A percentile compares a stretch with the other conserved stretches of the same genome.
Evolutionary conservation across 2,329 filamentous ascomycete genomes (phyloP).

Genomic region (Fusarium temperatum): DNA sequence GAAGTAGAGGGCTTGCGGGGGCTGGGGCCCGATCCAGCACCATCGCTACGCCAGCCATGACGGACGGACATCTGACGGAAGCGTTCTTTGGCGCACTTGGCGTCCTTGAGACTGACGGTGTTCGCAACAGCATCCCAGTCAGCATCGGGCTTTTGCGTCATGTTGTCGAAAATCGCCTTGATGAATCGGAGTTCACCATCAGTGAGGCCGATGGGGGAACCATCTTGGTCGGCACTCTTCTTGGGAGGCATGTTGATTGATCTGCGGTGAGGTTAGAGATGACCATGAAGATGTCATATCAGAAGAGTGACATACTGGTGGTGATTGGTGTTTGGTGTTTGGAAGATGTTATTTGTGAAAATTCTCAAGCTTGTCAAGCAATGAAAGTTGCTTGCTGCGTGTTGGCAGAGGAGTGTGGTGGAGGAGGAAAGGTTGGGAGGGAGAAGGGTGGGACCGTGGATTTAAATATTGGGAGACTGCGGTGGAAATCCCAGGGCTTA

Average conservation of each 20-base stretch:
- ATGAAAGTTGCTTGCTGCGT: not conserved
- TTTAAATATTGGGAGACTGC: not conserved
- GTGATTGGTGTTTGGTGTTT: not conserved
- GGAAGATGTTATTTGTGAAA: not conserved
- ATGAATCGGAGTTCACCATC: conserved; percentile 51
- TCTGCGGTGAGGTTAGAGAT: conserved; percentile 9
- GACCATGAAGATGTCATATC: not conserved
- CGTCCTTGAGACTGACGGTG: conserved; percentile 50
- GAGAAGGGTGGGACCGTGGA: not conserved
- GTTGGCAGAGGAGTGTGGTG: not conserved
- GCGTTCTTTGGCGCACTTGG: conserved; percentile 53
- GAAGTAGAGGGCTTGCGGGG: conserved; percentile 38
- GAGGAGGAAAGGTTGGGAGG: conserved; percentile 12
- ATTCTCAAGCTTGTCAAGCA: not conserved
- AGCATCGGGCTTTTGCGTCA: conserved; percentile 52
- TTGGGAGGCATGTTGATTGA: conserved; percentile 45
- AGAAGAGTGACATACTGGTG: not conserved
- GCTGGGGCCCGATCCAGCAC: conserved; percentile 12
- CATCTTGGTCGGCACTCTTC: conserved; percentile 39
- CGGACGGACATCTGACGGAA: conserved; percentile 53
- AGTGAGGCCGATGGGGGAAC: conserved; percentile 42
- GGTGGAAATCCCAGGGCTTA: not conserved
- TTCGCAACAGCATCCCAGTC: conserved; percentile 53
- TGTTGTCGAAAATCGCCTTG: conserved; percentile 54
- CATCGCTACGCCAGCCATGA: conserved; percentile 50